Evolutionary conservation across 768 basidiomycete species (phyloP), one percentile per base, ranked within the genome.

Genomic region (Leccinum variicolor): DNA sequence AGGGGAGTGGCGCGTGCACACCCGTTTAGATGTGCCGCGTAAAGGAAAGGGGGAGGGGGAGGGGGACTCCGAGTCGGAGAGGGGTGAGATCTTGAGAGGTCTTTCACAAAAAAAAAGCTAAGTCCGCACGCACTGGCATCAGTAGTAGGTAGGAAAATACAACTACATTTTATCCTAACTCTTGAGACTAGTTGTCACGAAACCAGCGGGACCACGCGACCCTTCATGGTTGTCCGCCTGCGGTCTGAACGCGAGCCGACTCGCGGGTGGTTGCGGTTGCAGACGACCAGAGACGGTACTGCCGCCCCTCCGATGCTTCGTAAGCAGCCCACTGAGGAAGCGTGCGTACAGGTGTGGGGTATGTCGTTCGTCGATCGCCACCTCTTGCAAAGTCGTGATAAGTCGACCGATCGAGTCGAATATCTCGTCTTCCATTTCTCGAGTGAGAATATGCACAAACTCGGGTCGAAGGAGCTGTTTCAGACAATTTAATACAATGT

Each of bases 301-400:
- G 17, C 86, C 84, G 61, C 89, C 87, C 52, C 80, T 81, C n/a
- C 85, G 83, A 68, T 90, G 84, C 55, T 81, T 81, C 29, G 83
- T 81, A 19, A 92, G 75, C 26, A 92, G 75, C n/a, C 85, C 79
- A 0, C 86, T 83, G 7, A 92, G 79, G 77, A 92, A 92, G 14
- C 89, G 83, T 13, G 90, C 87, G 64, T 92, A 90, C 33, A 92
- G 76, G 62, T 84, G 86, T 2, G 89, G 90, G 0, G 89, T 90
- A 66, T 92, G 90, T 14, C 86, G 81, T 63, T 89, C 88, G 64
- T 92, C 90, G 51, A 92, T 89, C 15, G 90, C 87, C 50, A 91
- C 83, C 56, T 86, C 85, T 13, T 84, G 81, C 54, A 92, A 73
- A 0, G 83, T 87, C 59, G 87, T 83, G 62, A 92, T 90, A 21